Base-by-base conservation (phyloP, 1,284 basidiomycete genomes). In the Cryptococcus sp. region DNA sequence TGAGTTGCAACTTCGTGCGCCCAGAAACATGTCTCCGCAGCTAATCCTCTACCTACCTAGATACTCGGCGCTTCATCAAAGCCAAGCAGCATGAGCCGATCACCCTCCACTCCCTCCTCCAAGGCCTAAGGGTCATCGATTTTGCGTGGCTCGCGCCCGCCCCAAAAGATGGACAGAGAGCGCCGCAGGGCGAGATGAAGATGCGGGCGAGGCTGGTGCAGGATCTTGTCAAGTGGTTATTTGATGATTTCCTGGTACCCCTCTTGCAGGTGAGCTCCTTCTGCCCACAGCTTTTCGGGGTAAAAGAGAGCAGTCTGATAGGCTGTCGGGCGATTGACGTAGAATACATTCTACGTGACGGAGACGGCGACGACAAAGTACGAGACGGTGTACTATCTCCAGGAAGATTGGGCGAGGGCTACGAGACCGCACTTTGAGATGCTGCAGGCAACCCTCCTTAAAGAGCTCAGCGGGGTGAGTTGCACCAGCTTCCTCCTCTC, bases 291-390 rank as follows among this genome's bases (percentile, higher is more conserved):
- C 28, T 33, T 33, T 33, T 9, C 28, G 28, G 28, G 5, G 9
- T 4, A 33, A 9, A 33, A 4, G 28, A 5, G 21, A 5, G 48
- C 20, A 8, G 16, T 13, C 37, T 18, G 8, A 40, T 43, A 2
- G 6, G 38, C n/a, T 5, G 18, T 20, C n/a, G n/a, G 13, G 36
- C 40, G 45, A 59, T 59, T 43, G 59, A 52, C 2, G 45, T 59
- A 96, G 89, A 91, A 91, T 0, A 87, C 87, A 0, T 99, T 98
- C 77, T 98, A 97, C 72, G 82, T 90, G 42, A 98, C 96, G 0
- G 92, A 98, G 65, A 91, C 94, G 0, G 86, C 88, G 5, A 87
- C 87, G 1, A 92, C 88, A 63, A 82, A 87, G n/a, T 91, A 95
- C 63, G 84, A 85, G 50, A 83, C 93, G 0, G 79, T 98, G 0